These are phyloP conservation scores for Chlamydomonas reinhardtii DNA, from an alignment of 163 green algal species.

Conservation along the genomic window DNA sequence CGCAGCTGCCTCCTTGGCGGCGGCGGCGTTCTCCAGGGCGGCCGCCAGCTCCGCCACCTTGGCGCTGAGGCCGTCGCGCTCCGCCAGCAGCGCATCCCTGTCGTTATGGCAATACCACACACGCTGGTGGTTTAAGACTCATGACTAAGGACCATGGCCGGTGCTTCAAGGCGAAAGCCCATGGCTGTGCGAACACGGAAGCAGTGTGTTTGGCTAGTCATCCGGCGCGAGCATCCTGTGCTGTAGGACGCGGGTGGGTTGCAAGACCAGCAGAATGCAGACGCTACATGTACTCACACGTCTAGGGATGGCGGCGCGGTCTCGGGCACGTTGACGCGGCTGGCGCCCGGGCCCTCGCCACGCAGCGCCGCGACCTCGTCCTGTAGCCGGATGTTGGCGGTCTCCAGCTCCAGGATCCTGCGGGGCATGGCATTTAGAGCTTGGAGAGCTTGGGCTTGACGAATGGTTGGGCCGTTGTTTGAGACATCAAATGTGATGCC, in stretches of 20 bases:
- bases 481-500: neutral
- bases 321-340: neutral
- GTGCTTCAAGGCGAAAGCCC: too few relatives aligned
- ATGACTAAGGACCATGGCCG: too few relatives aligned
- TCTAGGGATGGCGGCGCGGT: neutral
- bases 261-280: too few relatives aligned
- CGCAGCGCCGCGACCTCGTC: conserved; percentile 19
- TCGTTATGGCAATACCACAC: neutral
- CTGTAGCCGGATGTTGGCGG: conserved; percentile 29
- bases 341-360: neutral
- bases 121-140: too few relatives aligned
- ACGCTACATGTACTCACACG: neutral
- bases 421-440: too few relatives aligned
- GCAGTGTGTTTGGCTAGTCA: too few relatives aligned
- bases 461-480: too few relatives aligned
- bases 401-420: conserved; percentile 56
- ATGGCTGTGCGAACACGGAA: too few relatives aligned
- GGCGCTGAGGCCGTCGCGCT: neutral
- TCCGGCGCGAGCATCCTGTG: too few relatives aligned
- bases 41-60: conserved; percentile 23
- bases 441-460: too few relatives aligned
- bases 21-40: conserved; percentile 2
- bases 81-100: conserved; percentile 17
- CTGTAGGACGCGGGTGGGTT: too few relatives aligned
- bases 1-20: neutral